Conservation (phyloP, 495 filamentous ascomycete genomes). For the Hypoxylon lenormandii region DNA sequence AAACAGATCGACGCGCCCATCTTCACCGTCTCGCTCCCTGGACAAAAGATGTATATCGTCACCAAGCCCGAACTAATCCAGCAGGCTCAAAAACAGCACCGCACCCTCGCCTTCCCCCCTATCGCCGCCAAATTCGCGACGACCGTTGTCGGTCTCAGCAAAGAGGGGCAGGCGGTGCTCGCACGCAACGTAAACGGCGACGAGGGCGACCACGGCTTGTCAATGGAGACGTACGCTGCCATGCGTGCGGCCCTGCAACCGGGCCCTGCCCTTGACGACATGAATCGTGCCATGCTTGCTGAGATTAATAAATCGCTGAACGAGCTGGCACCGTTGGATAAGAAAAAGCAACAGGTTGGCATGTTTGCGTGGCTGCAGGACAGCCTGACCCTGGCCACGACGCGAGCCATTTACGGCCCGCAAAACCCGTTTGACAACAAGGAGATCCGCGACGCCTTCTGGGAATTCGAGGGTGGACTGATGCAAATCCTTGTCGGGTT, state of each 20-base stretch:
- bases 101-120: constrained; percentile 54
- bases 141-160: constrained; percentile 49
- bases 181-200: constrained; percentile 40
- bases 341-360: constrained; percentile 13
- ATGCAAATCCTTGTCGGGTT: constrained; percentile 52
- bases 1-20: constrained; percentile 44
- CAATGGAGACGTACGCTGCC: constrained; percentile 47
- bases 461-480: constrained; percentile 59
- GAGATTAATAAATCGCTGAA: constrained; percentile 40
- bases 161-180: constrained; percentile 45
- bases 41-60: constrained; percentile 56
- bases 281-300: constrained; percentile 53
- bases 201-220: constrained; percentile 50
- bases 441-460: constrained; percentile 58
- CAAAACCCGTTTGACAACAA: constrained; percentile 62
- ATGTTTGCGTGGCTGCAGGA: constrained; percentile 56
- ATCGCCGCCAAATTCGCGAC: constrained; percentile 54
- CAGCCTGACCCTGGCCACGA: constrained; percentile 63
- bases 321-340: constrained; percentile 17
- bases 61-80: constrained; percentile 53
- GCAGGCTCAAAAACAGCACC: constrained; percentile 51
- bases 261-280: constrained; percentile 51
- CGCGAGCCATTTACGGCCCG: constrained; percentile 62
- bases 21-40: constrained; percentile 53
- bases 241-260: constrained; percentile 53